Percentiles rank a stretch among this genome's conserved stretches.
phyloP scores from a whole-genome alignment of 169 alveolate species.

The Plasmodium gaboni region DNA sequence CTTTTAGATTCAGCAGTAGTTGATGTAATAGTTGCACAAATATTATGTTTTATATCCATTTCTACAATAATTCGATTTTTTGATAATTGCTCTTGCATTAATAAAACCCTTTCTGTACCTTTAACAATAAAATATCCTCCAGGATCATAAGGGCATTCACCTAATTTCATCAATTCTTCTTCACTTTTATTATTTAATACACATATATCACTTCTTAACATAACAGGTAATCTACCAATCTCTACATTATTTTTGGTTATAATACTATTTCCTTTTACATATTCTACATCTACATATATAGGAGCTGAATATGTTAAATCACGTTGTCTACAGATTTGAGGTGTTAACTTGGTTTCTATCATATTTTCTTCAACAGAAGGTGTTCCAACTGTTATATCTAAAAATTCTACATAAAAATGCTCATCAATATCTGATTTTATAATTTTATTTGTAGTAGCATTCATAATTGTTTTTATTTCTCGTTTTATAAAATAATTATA shows the following conservation, averaged over 20 bases:
- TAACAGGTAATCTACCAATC: conserved; percentile 97
- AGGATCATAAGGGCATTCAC: conserved; percentile 96
- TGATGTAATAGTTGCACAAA: conserved; percentile 97
- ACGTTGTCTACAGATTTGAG: conserved; percentile 97
- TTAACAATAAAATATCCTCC: conserved; percentile 99
- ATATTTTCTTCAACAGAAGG: conserved; percentile 92
- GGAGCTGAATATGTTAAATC: conserved; percentile 99
- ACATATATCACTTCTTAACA: conserved; percentile 96
- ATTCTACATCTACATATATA: conserved; percentile 96
- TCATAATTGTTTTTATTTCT: conserved; percentile 93
- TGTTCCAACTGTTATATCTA: conserved; percentile 91
- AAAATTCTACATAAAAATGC: conserved; percentile 88
- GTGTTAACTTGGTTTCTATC: conserved; percentile 89
- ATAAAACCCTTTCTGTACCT: conserved; percentile 98
- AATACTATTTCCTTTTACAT: conserved; percentile 93
- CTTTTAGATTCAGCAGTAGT: conserved; percentile 98
- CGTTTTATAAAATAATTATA: conserved; percentile 93
- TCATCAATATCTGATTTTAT: conserved; percentile 91
- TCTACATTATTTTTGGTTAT: conserved; percentile 89
- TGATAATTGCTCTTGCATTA: conserved; percentile 98
- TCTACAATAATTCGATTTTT: conserved; percentile 99
- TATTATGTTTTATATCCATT: conserved; percentile 93
- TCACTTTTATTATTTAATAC: conserved; percentile 81
- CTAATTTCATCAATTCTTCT: conserved; percentile 78
- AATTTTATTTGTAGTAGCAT: conserved; percentile 92